Percentiles rank a stretch among this genome's conserved stretches.
phyloP scores from a whole-genome alignment of 2,329 filamentous ascomycete species.

The Ophiosphaerella narmari region DNA sequence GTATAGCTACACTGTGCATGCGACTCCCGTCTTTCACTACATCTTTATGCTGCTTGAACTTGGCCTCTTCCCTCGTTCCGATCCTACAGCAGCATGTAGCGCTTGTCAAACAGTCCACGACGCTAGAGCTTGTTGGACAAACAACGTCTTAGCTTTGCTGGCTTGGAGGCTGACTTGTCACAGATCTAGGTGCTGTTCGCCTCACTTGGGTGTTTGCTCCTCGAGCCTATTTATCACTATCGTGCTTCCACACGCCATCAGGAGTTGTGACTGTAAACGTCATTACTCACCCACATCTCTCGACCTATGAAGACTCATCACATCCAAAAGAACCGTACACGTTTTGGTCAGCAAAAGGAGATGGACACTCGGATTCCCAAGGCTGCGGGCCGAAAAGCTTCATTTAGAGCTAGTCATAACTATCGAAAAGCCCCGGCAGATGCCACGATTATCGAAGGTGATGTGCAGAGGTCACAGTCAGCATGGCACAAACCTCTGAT shows the following conservation, averaged over 20 bases:
- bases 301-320: slow-evolving; percentile 33
- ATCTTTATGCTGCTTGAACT: slow-evolving; percentile 40
- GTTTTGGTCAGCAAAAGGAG: slow-evolving; percentile 24
- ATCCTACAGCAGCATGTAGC: slow-evolving; percentile 31
- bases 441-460: slow-evolving; percentile 19
- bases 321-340: slow-evolving; percentile 25
- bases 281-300: slow-evolving; percentile 15
- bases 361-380: slow-evolving; percentile 41
- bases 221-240: slow-evolving; percentile 27
- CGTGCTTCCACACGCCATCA: slow-evolving; percentile 20
- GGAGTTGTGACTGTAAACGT: slow-evolving; percentile 14
- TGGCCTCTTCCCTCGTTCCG: slow-evolving; percentile 31
- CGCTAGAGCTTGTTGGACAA: slow-evolving; percentile 46
- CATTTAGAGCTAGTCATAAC: slow-evolving; percentile 21
- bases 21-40: slow-evolving; percentile 23
- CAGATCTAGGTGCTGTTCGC: slow-evolving; percentile 37
- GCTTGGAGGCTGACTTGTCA: slow-evolving; percentile 45
- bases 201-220: slow-evolving; percentile 36
- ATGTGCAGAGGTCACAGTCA: slow-evolving; percentile 22
- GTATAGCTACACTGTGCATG: slow-evolving; percentile 32
- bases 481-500: slow-evolving; percentile 29
- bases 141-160: slow-evolving; percentile 40
- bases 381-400: slow-evolving; percentile 31
- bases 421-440: slow-evolving; percentile 20
- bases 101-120: slow-evolving; percentile 42